Percentiles rank a stretch among this genome's conserved stretches.
phyloP scores from a whole-genome alignment of 345 rosid genomes.

The Euphorbia lathyris region DNA sequence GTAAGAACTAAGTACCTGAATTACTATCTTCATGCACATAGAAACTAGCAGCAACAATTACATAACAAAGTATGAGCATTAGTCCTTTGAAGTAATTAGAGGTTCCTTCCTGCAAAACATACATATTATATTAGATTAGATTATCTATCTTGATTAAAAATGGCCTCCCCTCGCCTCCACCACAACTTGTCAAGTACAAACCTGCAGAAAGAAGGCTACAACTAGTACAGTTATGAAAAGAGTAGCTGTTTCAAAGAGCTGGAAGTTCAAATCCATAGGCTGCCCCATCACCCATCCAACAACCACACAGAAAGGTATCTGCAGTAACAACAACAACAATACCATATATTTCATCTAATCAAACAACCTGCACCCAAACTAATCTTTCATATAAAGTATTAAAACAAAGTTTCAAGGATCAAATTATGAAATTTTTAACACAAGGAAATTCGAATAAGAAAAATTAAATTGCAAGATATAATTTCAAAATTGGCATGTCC shows the following conservation, averaged over 20 bases:
- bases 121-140: neutral
- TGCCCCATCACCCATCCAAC: slow-evolving; percentile 75
- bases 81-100: slow-evolving; percentile 80
- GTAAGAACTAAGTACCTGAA: neutral
- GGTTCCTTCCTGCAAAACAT: slow-evolving; percentile 63
- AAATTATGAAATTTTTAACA: no score
- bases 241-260: slow-evolving; percentile 83
- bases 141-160: neutral
- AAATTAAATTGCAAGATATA: neutral
- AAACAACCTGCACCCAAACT: neutral
- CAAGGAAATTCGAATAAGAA: neutral
- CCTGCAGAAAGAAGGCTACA: slow-evolving; percentile 84
- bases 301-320: slow-evolving; percentile 84
- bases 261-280: slow-evolving; percentile 81
- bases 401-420: neutral
- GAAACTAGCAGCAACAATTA: slow-evolving; percentile 78
- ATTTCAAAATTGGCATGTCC: neutral
- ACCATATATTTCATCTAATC: neutral
- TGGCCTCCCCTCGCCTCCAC: neutral
- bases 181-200: slow-evolving; percentile 17
- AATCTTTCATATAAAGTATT: no score
- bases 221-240: slow-evolving; percentile 71
- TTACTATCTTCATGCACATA: slow-evolving; percentile 63
- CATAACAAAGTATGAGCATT: slow-evolving; percentile 75
- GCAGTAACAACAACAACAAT: slow-evolving; percentile 11